Percentiles rank a stretch among this genome's conserved stretches.
These are phyloP conservation scores for Lenwebbia sp. DNA, from an alignment of 345 rosid genomes.

Conservation along the genomic window DNA sequence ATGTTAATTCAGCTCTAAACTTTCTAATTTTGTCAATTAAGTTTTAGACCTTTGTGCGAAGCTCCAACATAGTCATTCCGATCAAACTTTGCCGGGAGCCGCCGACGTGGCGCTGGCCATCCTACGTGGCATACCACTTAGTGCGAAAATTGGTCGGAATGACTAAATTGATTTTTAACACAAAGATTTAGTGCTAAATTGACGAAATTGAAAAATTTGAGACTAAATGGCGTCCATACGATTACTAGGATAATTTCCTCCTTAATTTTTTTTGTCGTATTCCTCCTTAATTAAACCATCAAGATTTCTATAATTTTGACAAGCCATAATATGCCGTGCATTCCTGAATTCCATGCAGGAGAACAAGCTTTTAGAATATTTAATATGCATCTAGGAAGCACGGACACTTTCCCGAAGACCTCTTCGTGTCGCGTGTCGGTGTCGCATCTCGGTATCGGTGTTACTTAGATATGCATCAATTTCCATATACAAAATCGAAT, in stretches of 20 bases:
- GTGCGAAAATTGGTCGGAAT: rapidly evolving
- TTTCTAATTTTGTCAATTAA: not conserved
- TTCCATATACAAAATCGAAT: not conserved
- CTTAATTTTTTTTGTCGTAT: too few species aligned
- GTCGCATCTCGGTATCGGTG: too few species aligned
- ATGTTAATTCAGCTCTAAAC: not conserved
- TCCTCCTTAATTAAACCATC: too few species aligned
- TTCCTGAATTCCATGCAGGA: not conserved
- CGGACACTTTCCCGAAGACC: too few species aligned
- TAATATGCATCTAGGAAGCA: too few species aligned
- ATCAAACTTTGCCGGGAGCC: not conserved
- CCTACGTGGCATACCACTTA: rapidly evolving
- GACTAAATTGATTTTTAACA: not conserved
- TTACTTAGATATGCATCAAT: too few species aligned
- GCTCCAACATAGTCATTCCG: not conserved
- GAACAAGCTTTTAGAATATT: not conserved
- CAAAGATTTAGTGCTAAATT: not conserved
- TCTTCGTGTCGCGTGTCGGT: too few species aligned
- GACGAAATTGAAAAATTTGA: rapidly evolving
- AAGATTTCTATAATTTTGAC: too few species aligned
- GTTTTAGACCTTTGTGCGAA: rapidly evolving
- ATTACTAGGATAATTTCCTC: too few species aligned
- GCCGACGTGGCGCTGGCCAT: rapidly evolving
- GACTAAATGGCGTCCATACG: too few species aligned
- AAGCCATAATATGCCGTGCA: too few species aligned